Evolutionary conservation across 495 filamentous ascomycete genomes (phyloP).

Genomic region (Margaritispora aquatica): DNA sequence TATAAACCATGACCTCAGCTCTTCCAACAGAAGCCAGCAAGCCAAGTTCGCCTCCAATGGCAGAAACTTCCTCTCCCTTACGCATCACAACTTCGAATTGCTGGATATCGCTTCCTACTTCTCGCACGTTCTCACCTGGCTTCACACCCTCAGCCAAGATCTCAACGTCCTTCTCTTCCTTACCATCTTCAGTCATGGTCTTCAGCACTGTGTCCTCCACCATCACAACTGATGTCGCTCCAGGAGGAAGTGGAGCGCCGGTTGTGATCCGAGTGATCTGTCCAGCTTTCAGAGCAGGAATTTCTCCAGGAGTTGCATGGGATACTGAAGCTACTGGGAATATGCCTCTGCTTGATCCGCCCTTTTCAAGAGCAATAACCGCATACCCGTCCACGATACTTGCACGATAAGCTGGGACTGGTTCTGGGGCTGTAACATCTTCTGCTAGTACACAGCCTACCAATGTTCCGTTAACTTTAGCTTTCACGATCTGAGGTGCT

Average conservation of each 20-base stretch:
- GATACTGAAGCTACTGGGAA: constrained; percentile 86
- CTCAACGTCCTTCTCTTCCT: constrained; percentile 81
- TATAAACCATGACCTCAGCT: constrained; percentile 65
- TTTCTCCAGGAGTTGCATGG: constrained; percentile 67
- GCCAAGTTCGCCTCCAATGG: constrained; percentile 85
- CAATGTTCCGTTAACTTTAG: constrained; percentile 53
- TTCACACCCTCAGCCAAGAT: constrained; percentile 71
- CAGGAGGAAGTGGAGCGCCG: constrained; percentile 82
- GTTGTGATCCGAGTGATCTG: constrained; percentile 89
- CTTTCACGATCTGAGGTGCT: constrained; percentile 42
- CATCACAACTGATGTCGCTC: constrained; percentile 92
- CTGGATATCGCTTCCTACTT: constrained; percentile 82
- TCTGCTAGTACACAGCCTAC: constrained; percentile 76
- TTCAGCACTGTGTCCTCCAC: constrained; percentile 85
- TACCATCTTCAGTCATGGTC: constrained; percentile 65
- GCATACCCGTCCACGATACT: constrained; percentile 99
- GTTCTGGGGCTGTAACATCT: constrained; percentile 71
- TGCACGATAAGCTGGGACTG: constrained; percentile 87
- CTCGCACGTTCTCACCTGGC: constrained; percentile 81
- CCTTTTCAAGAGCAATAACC: constrained; percentile 53
- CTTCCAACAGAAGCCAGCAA: constrained; percentile 81
- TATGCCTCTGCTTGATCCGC: constrained; percentile 57
- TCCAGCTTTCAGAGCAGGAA: constrained; percentile 55
- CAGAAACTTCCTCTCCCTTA: constrained; percentile 70
- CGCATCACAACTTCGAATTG: constrained; percentile 60